phyloP scores from a whole-genome alignment of 495 filamentous ascomycete species.

The Lepraria neglecta region DNA sequence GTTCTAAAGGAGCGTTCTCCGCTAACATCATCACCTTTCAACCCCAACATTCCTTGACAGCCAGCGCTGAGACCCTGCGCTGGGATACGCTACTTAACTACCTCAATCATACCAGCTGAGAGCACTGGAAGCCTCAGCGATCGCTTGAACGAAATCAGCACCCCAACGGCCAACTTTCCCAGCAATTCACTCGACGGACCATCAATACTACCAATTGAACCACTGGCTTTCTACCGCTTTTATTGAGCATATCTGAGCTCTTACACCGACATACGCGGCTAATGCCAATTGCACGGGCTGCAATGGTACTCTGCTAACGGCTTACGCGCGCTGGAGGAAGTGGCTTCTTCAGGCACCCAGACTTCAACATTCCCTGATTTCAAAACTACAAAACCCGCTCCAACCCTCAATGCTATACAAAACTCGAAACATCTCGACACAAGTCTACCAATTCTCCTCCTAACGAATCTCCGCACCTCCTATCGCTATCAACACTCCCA shows the following conservation, averaged over 20 bases:
- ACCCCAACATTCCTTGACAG: neutral
- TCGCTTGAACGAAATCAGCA: neutral
- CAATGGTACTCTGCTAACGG: slow-evolving; percentile 8
- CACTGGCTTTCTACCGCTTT: neutral
- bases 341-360: neutral
- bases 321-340: neutral
- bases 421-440: neutral
- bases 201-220: neutral
- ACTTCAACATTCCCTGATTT: slow-evolving; percentile 1
- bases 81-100: neutral
- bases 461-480: neutral
- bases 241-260: neutral
- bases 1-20: neutral
- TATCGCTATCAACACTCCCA: neutral
- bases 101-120: neutral
- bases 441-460: neutral
- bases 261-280: neutral
- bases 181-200: neutral
- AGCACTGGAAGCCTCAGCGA: neutral
- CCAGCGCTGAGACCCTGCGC: slow-evolving; percentile 11
- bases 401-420: neutral
- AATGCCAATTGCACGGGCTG: neutral
- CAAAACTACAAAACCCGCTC: neutral
- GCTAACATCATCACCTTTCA: neutral
- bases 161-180: neutral